Evolutionary conservation across 352 stramenopile genomes (phyloP).

Genomic region (Phytophthora melonis): DNA sequence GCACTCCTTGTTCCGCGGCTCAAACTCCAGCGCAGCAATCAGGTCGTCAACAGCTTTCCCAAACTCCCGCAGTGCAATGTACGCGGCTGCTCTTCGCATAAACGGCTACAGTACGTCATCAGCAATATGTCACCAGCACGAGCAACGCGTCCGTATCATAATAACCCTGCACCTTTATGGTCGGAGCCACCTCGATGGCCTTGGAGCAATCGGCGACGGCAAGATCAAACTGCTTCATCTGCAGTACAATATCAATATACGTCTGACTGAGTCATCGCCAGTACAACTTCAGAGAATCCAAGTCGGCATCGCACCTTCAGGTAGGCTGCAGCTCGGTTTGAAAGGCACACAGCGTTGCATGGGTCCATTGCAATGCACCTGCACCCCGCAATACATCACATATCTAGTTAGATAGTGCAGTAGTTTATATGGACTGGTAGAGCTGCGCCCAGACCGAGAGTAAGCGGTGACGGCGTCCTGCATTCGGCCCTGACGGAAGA

Average conservation of each 20-base stretch:
- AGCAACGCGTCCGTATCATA: no score
- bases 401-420: background rate
- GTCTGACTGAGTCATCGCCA: background rate
- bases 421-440: no score
- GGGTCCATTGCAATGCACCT: constrained; percentile 64
- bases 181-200: constrained; percentile 52
- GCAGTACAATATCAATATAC: background rate
- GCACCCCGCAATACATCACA: background rate
- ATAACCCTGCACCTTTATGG: constrained; percentile 55
- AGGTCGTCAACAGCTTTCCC: constrained; percentile 54
- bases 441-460: constrained; percentile 34
- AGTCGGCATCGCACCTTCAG: constrained; percentile 51
- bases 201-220: constrained; percentile 57
- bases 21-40: constrained; percentile 47
- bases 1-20: constrained; percentile 68
- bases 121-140: constrained; percentile 1
- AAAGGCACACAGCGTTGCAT: constrained; percentile 53
- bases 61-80: constrained; percentile 39
- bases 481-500: constrained; percentile 54
- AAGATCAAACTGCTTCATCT: constrained; percentile 52
- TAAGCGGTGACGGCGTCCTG: constrained; percentile 55
- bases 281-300: background rate
- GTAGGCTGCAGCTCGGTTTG: constrained; percentile 72
- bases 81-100: constrained; percentile 64
- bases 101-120: constrained; percentile 43